Evolutionary conservation across 225 moss, liverwort and hornwort genomes (phyloP), one percentile per base, ranked within the genome.

Genomic region (Sphagnum contortum): DNA sequence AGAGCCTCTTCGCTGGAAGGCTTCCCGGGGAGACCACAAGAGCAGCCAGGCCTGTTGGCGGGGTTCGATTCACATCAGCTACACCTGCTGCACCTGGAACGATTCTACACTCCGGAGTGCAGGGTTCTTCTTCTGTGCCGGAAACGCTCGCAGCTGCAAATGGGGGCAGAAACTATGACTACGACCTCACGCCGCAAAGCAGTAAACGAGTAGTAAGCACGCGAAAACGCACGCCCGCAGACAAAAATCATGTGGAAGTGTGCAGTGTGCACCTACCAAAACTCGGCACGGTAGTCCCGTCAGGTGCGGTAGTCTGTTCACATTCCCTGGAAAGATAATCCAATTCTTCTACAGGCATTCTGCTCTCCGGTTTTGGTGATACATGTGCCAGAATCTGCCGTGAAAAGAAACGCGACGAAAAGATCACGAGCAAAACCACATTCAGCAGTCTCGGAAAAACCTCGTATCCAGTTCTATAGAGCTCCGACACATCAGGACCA

Each of bases 1-100:
- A 88, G 48, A 89, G 52, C 57, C 96, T 81, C 79, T 98, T 98
- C 5, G 85, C 76, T 2, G 87, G 92, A 47, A 89, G 75, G 49
- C 76, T 79, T 52, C 71, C 79, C 29, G 92, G 90, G 49, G 88
- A 81, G 3, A 47, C 76, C 0, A 81, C 65, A 0, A 85, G 73
- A 13, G 85, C 73, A 68, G 52, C 6, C 6, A 6, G 52, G 52
- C 29, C 29, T 29, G 29, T 29, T 0, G 29, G 29, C 29, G 52
- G 52, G 52, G 52, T 52, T 9, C 52, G 52, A 52, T 6, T 52
- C 6, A 52, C 70, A 57, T 60, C 12, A 54, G 64, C 61, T 50
- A 81, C 76, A 14, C 72, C 85, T 69, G 70, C 78, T 69, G 70
- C 78, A 29, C 78, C 75, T 10, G 55, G 66, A 10, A 85, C 49